A percentile compares a stretch with the other conserved stretches of the same genome.
These are phyloP conservation scores for Lobosporangium transversale DNA, from an alignment of 192 early-diverging fungal species.

Conservation along the genomic window DNA sequence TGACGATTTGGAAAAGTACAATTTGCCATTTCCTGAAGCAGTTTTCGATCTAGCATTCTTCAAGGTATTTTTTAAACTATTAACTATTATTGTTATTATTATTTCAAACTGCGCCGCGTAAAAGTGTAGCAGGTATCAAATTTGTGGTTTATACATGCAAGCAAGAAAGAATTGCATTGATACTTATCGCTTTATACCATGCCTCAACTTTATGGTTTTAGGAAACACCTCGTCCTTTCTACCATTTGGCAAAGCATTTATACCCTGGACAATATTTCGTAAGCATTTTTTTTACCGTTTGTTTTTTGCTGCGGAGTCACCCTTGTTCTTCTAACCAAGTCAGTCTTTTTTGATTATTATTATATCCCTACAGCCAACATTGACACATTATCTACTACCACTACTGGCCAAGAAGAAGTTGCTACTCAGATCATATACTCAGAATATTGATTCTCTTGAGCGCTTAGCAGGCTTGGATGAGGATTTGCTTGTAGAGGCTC, in stretches of 20 bases:
- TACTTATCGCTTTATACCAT: not conserved
- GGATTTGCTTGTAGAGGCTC: slow-evolving; percentile 87
- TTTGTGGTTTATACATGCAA: not conserved
- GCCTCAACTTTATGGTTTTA: slow-evolving; percentile 8
- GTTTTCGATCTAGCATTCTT: slow-evolving; percentile 96
- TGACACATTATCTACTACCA: slow-evolving; percentile 88
- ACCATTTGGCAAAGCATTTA: slow-evolving; percentile 86
- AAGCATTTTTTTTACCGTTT: slow-evolving; percentile 6
- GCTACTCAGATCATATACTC: slow-evolving; percentile 88
- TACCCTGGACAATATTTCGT: slow-evolving; percentile 80
- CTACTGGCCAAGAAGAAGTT: slow-evolving; percentile 76
- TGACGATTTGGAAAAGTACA: slow-evolving; percentile 89
- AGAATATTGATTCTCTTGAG: slow-evolving; percentile 98
- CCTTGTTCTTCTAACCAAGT: not conserved
- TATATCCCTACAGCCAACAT: slow-evolving; percentile 69
- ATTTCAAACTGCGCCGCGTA: too few relatives aligned
- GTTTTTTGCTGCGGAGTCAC: not conserved
- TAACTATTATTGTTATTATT: too few relatives aligned
- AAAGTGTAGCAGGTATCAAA: not conserved
- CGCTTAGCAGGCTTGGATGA: slow-evolving; percentile 79
- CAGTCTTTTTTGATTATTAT: too few relatives aligned
- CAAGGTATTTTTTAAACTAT: slow-evolving; percentile 57
- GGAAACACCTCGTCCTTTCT: slow-evolving; percentile 88
- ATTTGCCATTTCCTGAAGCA: slow-evolving; percentile 93
- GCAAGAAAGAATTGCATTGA: not conserved